phyloP scores from a whole-genome alignment of 2,329 filamentous ascomycete species.

The Aspergillus carbonarius region DNA sequence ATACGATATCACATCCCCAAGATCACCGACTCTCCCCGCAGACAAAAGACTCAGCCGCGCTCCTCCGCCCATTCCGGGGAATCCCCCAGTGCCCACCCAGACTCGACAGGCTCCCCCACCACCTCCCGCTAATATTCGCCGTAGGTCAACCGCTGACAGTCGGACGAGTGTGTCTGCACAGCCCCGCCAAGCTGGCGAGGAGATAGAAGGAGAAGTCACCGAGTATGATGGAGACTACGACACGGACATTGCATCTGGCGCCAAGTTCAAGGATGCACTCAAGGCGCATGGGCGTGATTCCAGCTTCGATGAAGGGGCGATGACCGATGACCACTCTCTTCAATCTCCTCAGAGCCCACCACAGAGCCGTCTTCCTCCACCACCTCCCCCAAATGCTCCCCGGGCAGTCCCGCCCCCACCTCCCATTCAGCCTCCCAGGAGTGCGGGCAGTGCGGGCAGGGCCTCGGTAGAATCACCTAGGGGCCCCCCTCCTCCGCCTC shows the following conservation, averaged over 20 bases:
- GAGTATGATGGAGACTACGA: slow-evolving; percentile 98
- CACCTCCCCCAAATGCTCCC: slow-evolving; percentile 58
- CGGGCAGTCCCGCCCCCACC: slow-evolving; percentile 65
- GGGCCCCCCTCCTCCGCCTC: slow-evolving; percentile 47
- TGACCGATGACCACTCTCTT: slow-evolving; percentile 54
- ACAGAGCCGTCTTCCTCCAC: slow-evolving; percentile 45
- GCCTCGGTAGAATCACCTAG: slow-evolving; percentile 34
- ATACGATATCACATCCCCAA: slow-evolving; percentile 45
- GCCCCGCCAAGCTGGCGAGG: slow-evolving; percentile 52
- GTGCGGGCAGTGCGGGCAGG: slow-evolving; percentile 34
- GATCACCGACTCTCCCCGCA: slow-evolving; percentile 29
- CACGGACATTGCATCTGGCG: slow-evolving; percentile 92
- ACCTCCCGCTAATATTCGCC: slow-evolving; percentile 51
- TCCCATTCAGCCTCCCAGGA: slow-evolving; percentile 59
- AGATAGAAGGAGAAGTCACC: slow-evolving; percentile 76
- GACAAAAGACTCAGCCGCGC: slow-evolving; percentile 46
- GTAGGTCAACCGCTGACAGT: slow-evolving; percentile 61
- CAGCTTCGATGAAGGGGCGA: slow-evolving; percentile 68
- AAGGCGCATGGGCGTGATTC: slow-evolving; percentile 77
- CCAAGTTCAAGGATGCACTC: slow-evolving; percentile 89
- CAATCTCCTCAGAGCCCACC: slow-evolving; percentile 47
- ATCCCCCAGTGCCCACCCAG: slow-evolving; percentile 47
- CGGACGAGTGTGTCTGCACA: slow-evolving; percentile 43
- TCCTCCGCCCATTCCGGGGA: slow-evolving; percentile 42
- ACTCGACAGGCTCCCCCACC: slow-evolving; percentile 67